Conservation (phyloP, 441 rosid genomes). For the Bocquillonia castaneifolia region DNA sequence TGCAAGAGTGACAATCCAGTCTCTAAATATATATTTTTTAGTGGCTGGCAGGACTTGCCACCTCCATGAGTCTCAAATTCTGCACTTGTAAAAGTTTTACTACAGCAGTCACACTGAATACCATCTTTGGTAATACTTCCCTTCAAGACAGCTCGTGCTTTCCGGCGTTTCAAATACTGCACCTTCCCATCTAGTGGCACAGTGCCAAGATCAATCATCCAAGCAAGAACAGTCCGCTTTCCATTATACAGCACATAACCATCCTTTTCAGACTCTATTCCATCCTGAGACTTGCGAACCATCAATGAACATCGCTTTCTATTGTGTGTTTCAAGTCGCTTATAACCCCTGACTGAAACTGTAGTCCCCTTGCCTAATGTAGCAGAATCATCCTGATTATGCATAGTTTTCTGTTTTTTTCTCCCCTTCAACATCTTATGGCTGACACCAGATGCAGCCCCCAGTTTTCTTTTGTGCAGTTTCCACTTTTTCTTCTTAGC, state of each 20-base stretch:
- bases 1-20: conserved; percentile 62
- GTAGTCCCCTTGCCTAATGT: conserved; percentile 21
- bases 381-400: conserved; percentile 23
- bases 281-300: conserved; percentile 60
- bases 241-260: conserved; percentile 68
- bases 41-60: conserved; percentile 41
- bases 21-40: conserved; percentile 59
- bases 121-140: conserved; percentile 63
- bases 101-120: conserved; percentile 75
- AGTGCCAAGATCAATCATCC: conserved; percentile 78
- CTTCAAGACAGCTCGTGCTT: conserved; percentile 33
- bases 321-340: conserved; percentile 44
- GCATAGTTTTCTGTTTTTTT: conserved; percentile 28
- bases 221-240: conserved; percentile 67
- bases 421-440: conserved; percentile 26
- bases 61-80: conserved; percentile 74
- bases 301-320: conserved; percentile 57
- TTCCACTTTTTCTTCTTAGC: conserved; percentile 34
- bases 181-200: conserved; percentile 59
- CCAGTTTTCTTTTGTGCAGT: conserved; percentile 24
- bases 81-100: conserved; percentile 39
- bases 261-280: conserved; percentile 38
- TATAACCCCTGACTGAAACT: conserved; percentile 36
- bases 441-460: conserved; percentile 14
- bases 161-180: conserved; percentile 40